Evolutionary conservation across 805 yeast species (phyloP), one percentile per base, ranked within the genome.

Genomic region (Schizosaccharomyces osmophilus): DNA sequence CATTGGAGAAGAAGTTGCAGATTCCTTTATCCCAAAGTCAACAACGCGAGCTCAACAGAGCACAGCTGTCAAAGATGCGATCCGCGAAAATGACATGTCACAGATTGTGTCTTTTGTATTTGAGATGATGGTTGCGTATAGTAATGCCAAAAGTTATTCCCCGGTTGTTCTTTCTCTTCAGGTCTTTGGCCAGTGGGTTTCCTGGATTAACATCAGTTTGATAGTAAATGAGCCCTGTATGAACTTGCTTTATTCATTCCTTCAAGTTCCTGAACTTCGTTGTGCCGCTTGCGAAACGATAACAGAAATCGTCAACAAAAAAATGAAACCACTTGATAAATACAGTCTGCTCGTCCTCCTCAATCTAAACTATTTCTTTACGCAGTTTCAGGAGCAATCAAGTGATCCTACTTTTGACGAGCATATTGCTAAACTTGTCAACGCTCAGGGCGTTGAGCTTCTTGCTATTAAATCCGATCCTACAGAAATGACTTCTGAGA

Each of bases 1-100:
- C 39, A 81, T 93, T 63, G 97, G 93, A 70, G 82, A 83, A 36
- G 96, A 89, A 72, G 87, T 93, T 66, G 98, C 95, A 42, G 98
- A 93, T 70, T 93, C 85, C 69, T 78, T 89, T 65, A 84, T 88
- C 65, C 73, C 82, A 41, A 79, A 95, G 67, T 80, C 84, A 22
- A 64, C 68, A 11, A 80, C 80, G 65, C 79, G 79, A 29, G 71
- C 77, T 17, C 82, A 82, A 58, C 79, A 86, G 67, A 86, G 85
- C 70, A 83, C 79, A 66, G 72, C 74, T 55, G 75, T 93, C 64
- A 93, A 93, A 69, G 99, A 93, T 71, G 75, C 79, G 31, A 83
- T 93, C 66, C 79, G 99, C 71, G 76, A 77, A 13, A 77, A 80
- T 60, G 97, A 88, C 69, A 83, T 90, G 82, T 73, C 75, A 24